Evolutionary conservation across 108 stramenopile genomes (phyloP).

Genomic region (Cylindrotheca closterium): DNA sequence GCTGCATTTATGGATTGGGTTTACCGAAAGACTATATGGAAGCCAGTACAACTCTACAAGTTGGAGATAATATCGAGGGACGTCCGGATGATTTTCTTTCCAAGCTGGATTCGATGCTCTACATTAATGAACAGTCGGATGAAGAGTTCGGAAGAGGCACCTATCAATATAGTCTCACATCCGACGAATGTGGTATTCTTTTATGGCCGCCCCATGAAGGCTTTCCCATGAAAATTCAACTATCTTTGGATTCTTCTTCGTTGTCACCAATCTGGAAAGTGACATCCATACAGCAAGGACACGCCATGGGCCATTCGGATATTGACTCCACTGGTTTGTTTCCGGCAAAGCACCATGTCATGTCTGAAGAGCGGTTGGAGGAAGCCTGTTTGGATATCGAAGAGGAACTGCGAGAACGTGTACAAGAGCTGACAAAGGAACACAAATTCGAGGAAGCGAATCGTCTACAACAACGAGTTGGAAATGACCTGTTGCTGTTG

Average conservation of each 20-base stretch:
- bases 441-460: conserved; percentile 51
- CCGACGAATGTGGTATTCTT: no score
- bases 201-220: conserved; percentile 63
- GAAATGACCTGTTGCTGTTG: conserved; percentile 51
- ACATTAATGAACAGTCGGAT: background rate
- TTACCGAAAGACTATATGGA: conserved; percentile 71
- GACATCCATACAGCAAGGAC: conserved; percentile 22
- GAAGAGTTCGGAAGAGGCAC: conserved; percentile 31
- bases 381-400: conserved; percentile 45
- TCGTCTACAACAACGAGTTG: conserved; percentile 55
- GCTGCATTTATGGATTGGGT: conserved; percentile 84
- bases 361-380: conserved; percentile 38
- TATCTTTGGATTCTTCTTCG: no score
- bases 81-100: no score
- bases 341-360: conserved; percentile 73
- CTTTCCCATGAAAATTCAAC: conserved; percentile 39
- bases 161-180: conserved; percentile 36
- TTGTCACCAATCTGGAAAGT: no score
- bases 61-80: no score
- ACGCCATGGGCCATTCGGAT: conserved; percentile 10
- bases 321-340: conserved; percentile 44
- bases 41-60: conserved; percentile 29
- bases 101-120: background rate
- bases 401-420: conserved; percentile 51
- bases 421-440: conserved; percentile 30